Conservation (phyloP, 2,329 filamentous ascomycete species). For the Hawksworthiomyces lignivorus region DNA sequence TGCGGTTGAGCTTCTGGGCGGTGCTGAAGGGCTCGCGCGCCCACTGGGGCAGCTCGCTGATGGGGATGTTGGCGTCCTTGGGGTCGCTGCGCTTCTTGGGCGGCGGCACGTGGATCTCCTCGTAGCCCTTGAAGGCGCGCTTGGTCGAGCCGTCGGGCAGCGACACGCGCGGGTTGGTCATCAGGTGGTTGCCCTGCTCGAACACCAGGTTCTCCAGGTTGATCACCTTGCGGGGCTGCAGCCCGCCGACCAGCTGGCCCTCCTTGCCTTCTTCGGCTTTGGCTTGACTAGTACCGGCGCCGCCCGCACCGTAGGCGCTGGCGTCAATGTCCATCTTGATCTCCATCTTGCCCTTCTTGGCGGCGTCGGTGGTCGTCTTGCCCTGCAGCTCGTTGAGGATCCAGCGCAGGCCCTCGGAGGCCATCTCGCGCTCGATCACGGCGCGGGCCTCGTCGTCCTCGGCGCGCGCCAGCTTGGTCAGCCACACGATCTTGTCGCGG, state of each 20-base stretch:
- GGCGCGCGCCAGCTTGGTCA: constrained; percentile 76
- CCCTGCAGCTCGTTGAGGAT: constrained; percentile 85
- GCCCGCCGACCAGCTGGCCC: constrained; percentile 66
- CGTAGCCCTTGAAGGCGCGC: constrained; percentile 92
- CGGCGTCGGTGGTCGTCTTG: constrained; percentile 49
- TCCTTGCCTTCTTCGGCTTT: constrained; percentile 47
- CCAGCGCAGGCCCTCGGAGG: constrained; percentile 73
- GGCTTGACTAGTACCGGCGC: constrained; percentile 28
- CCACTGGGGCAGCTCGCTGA: constrained; percentile 88
- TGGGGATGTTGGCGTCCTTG: constrained; percentile 72
- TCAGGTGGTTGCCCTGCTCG: constrained; percentile 95
- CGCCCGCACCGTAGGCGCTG: constrained; percentile 47
- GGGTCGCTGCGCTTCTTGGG: constrained; percentile 82
- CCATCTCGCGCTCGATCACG: constrained; percentile 83
- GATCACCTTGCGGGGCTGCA: constrained; percentile 80
- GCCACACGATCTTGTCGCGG: constrained; percentile 90
- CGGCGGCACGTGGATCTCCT: constrained; percentile 93
- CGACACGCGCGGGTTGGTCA: constrained; percentile 97
- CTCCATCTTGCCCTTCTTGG: constrained; percentile 62
- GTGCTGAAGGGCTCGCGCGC: constrained; percentile 77
- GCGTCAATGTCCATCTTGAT: constrained; percentile 95
- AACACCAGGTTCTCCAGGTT: constrained; percentile 96
- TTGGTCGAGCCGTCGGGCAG: constrained; percentile 93
- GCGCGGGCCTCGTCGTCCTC: constrained; percentile 70
- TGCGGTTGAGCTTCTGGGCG: constrained; percentile 83